Percentiles rank a stretch among this genome's conserved stretches.
phyloP scores from a whole-genome alignment of 768 basidiomycete genomes.

The Kwoniella europaea region DNA sequence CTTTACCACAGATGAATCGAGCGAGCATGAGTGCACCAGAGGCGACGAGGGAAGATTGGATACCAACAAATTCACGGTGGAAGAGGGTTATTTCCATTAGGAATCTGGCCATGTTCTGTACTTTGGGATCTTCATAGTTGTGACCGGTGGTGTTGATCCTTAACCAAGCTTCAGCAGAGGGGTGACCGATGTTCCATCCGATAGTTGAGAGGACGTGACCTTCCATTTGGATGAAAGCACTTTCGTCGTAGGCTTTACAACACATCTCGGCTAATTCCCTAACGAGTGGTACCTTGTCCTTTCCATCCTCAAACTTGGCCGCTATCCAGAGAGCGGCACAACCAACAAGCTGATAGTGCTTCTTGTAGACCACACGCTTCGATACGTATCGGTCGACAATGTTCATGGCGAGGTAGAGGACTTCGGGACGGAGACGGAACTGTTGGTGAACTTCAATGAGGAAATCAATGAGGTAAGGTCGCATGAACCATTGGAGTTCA shows the following conservation, averaged over 20 bases:
- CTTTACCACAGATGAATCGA: constrained; percentile 80
- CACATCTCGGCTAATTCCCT: constrained; percentile 94
- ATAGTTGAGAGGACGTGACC: constrained; percentile 94
- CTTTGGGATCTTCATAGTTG: constrained; percentile 80
- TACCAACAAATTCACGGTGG: constrained; percentile 91
- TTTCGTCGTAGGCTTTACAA: constrained; percentile 94
- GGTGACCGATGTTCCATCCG: constrained; percentile 94
- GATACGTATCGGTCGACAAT: constrained; percentile 99
- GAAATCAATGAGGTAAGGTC: constrained; percentile 96
- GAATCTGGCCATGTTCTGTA: constrained; percentile 95
- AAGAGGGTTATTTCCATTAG: constrained; percentile 99
- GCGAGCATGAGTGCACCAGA: constrained; percentile 87
- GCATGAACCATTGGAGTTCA: constrained; percentile 99
- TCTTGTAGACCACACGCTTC: constrained; percentile 96
- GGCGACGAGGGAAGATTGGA: constrained; percentile 83
- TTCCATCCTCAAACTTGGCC: constrained; percentile 98
- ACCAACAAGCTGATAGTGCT: constrained; percentile 98
- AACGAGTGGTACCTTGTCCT: constrained; percentile 95
- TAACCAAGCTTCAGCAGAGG: constrained; percentile 97
- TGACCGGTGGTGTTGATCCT: constrained; percentile 63
- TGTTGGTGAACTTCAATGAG: constrained; percentile 98
- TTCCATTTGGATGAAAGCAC: constrained; percentile 99
- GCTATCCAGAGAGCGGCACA: constrained; percentile 99
- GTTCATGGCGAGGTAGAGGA: constrained; percentile 96
- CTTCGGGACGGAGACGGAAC: constrained; percentile 96